Conservation (phyloP, 2,329 filamentous ascomycete genomes). For the Aureobasidium sp. region DNA sequence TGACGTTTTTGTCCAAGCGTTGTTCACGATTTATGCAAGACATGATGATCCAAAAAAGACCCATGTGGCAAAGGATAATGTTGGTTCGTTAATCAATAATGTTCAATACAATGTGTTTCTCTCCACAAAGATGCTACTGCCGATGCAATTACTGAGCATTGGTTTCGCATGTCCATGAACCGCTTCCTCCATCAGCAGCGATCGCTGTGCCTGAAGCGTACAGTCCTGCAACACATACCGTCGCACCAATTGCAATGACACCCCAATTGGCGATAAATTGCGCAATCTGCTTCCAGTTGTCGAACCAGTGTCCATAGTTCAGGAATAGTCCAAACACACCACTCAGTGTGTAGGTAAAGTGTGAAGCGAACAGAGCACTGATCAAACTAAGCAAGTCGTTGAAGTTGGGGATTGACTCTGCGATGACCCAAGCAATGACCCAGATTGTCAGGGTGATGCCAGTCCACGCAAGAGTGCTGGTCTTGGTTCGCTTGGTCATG, state of each 20-base stretch:
- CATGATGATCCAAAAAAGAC: background rate
- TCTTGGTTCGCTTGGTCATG: conserved; percentile 25
- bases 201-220: conserved; percentile 13
- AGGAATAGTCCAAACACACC: conserved; percentile 29
- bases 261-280: conserved; percentile 34
- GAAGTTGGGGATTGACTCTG: conserved; percentile 33
- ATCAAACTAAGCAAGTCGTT: conserved; percentile 29
- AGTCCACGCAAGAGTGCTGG: conserved; percentile 49
- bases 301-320: conserved; percentile 35
- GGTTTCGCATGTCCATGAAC: background rate
- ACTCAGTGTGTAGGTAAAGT: conserved; percentile 39
- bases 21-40: background rate
- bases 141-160: background rate
- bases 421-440: conserved; percentile 58
- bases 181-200: background rate
- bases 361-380: conserved; percentile 51
- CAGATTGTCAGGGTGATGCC: conserved; percentile 48
- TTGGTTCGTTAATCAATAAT: background rate
- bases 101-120: background rate
- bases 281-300: conserved; percentile 31
- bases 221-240: conserved; percentile 22
- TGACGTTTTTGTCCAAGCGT: background rate
- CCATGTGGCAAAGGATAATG: background rate
- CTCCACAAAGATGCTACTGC: background rate
- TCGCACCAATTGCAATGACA: conserved; percentile 25